A percentile compares a stretch with the other conserved stretches of the same genome.
Evolutionary conservation across 108 stramenopile genomes (phyloP).

Genomic region (Cyclostephanos invisitatus): DNA sequence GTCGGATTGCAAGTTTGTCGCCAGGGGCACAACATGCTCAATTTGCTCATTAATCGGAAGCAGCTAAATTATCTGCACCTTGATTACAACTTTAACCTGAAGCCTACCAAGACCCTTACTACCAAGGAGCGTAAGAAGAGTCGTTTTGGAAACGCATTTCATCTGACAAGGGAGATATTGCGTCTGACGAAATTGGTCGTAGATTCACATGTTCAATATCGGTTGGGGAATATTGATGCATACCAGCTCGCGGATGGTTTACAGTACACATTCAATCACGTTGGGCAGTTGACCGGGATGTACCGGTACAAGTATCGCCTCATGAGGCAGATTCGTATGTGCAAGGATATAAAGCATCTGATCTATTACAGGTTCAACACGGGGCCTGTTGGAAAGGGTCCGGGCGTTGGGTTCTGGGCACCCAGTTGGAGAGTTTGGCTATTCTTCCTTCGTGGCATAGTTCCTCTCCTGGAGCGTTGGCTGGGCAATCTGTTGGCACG

Average conservation of each 20-base stretch:
- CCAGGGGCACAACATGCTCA: slow-evolving; percentile 99
- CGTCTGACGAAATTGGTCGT: slow-evolving; percentile 98
- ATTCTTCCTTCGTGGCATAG: slow-evolving; percentile 97
- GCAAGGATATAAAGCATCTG: slow-evolving; percentile 99
- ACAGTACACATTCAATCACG: slow-evolving; percentile 99
- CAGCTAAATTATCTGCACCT: slow-evolving; percentile 98
- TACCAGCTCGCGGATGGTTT: slow-evolving; percentile 99
- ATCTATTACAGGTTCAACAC: slow-evolving; percentile 99
- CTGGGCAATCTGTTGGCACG: slow-evolving; percentile 97
- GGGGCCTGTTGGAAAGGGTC: slow-evolving; percentile 99
- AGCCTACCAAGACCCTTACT: slow-evolving; percentile 99
- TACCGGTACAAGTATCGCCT: slow-evolving; percentile 99
- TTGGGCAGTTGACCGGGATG: slow-evolving; percentile 99
- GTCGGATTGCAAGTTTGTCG: slow-evolving; percentile 96
- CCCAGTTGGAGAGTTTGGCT: slow-evolving; percentile 99
- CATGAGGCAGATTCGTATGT: slow-evolving; percentile 98
- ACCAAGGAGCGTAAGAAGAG: slow-evolving; percentile 99
- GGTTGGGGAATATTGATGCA: slow-evolving; percentile 98
- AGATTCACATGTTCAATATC: slow-evolving; percentile 98
- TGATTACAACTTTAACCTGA: slow-evolving; percentile 99
- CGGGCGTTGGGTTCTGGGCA: slow-evolving; percentile 99
- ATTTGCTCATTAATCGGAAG: slow-evolving; percentile 97
- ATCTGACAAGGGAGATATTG: slow-evolving; percentile 97
- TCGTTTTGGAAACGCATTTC: slow-evolving; percentile 96
- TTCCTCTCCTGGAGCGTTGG: slow-evolving; percentile 97